A percentile compares a stretch with the other conserved stretches of the same genome.
Evolutionary conservation across 1,284 basidiomycete species (phyloP).

Genomic region (Neolentinus lepideus): DNA sequence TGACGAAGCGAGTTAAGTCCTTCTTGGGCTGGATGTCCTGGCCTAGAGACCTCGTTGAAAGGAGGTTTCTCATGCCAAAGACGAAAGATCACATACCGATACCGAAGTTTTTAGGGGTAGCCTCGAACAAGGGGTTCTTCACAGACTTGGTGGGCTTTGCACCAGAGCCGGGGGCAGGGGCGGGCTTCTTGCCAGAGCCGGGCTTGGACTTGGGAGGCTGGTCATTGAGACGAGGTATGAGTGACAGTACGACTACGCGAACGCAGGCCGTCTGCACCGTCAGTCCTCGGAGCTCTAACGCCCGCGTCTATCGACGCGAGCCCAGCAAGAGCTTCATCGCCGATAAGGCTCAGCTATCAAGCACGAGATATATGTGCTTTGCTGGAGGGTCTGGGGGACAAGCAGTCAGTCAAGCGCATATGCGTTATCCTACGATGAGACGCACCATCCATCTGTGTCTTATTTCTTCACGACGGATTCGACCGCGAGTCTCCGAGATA

Average conservation of each 20-base stretch:
- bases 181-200: conserved; percentile 73
- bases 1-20: conserved; percentile 97
- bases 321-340: conserved; percentile 40
- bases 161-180: conserved; percentile 68
- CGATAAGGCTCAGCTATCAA: conserved; percentile 21
- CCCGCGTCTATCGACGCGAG: conserved; percentile 20
- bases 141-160: conserved; percentile 70
- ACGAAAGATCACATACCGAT: no score
- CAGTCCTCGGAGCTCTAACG: conserved; percentile 70
- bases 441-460: conserved; percentile 51
- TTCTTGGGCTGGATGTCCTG: conserved; percentile 90
- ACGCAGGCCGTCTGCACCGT: conserved; percentile 27
- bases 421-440: conserved; percentile 33
- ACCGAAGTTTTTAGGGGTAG: conserved; percentile 87
- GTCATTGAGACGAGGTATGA: conserved; percentile 83
- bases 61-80: no score
- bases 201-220: conserved; percentile 70
- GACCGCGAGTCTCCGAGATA: neutral
- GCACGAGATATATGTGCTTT: conserved; percentile 12
- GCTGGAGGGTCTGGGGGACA: conserved; percentile 9
- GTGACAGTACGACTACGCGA: conserved; percentile 30
- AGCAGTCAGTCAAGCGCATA: conserved; percentile 9
- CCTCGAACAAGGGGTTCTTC: conserved; percentile 97
- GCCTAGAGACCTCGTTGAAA: conserved; percentile 44
- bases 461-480: conserved; percentile 13